Evolutionary conservation across 2,329 filamentous ascomycete species (phyloP).

Genomic region (Onygenales sp.): DNA sequence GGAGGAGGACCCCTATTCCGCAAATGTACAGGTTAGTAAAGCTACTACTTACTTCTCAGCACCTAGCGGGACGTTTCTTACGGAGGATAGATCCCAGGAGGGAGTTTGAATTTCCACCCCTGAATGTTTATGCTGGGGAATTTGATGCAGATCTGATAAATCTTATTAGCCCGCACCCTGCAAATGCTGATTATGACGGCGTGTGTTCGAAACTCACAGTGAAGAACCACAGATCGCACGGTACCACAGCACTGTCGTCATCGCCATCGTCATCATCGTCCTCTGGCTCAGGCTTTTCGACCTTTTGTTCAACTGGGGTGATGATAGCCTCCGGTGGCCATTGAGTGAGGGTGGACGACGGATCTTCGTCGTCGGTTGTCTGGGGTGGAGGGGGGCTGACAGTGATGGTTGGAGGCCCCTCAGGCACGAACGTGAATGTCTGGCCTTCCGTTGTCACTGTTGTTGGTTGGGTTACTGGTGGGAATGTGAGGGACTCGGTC

Average conservation of each 20-base stretch:
- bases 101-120: slow-evolving; percentile 6
- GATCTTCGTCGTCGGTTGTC: neutral
- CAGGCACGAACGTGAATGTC: slow-evolving; percentile 4
- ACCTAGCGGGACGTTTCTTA: neutral
- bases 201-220: slow-evolving; percentile 3
- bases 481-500: slow-evolving; percentile 2
- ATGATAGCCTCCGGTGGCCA: slow-evolving; percentile 6
- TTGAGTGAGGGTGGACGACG: neutral
- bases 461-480: slow-evolving; percentile 2
- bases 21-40: neutral
- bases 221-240: slow-evolving; percentile 8
- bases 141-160: slow-evolving; percentile 5
- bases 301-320: slow-evolving; percentile 2
- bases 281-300: slow-evolving; percentile 4
- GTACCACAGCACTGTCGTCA: slow-evolving; percentile 1
- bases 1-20: slow-evolving; percentile 7
- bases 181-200: neutral
- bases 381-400: neutral
- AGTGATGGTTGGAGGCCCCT: slow-evolving; percentile 1
- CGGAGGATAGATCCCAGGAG: slow-evolving; percentile 8
- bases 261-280: neutral
- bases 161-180: neutral
- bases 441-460: slow-evolving; percentile 3
- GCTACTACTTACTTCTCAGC: neutral
- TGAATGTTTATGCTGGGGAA: slow-evolving; percentile 4